Percentiles rank a stretch among this genome's conserved stretches.
These are phyloP conservation scores for Backusella morwellensis DNA, from an alignment of 192 early-diverging fungal genomes.

Conservation along the genomic window DNA sequence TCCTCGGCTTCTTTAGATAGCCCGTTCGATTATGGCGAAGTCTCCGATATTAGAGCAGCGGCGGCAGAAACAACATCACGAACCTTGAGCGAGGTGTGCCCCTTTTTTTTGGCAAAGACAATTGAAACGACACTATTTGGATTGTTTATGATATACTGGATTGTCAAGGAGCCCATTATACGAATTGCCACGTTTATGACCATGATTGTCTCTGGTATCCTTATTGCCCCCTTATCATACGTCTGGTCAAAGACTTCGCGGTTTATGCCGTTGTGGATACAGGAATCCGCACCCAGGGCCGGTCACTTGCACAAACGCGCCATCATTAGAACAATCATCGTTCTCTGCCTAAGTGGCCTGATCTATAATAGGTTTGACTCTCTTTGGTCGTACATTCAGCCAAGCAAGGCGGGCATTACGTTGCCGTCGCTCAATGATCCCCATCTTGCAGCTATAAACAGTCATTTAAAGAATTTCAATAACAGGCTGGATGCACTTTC, in stretches of 20 bases:
- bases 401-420: background rate
- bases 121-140: background rate
- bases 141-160: conserved; percentile 5
- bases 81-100: background rate
- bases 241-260: background rate
- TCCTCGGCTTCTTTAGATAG: background rate
- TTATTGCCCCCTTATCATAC: background rate
- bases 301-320: background rate
- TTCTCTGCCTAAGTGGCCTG: background rate
- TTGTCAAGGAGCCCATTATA: background rate
- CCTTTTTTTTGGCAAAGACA: background rate
- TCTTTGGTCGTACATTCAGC: background rate
- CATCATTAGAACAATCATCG: background rate
- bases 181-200: background rate
- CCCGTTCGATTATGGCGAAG: background rate
- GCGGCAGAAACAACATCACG: conserved; percentile 1
- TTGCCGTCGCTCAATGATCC: background rate
- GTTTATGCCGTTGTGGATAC: background rate
- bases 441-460: background rate
- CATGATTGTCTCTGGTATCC: conserved; percentile 3
- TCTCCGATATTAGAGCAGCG: background rate
- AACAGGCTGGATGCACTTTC: background rate
- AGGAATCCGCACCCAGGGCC: background rate
- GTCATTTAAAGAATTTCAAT: background rate
- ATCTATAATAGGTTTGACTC: background rate